A percentile compares a stretch with the other conserved stretches of the same genome.
Conservation (phyloP, 2,329 filamentous ascomycete genomes). For the Penicillium sp. region DNA sequence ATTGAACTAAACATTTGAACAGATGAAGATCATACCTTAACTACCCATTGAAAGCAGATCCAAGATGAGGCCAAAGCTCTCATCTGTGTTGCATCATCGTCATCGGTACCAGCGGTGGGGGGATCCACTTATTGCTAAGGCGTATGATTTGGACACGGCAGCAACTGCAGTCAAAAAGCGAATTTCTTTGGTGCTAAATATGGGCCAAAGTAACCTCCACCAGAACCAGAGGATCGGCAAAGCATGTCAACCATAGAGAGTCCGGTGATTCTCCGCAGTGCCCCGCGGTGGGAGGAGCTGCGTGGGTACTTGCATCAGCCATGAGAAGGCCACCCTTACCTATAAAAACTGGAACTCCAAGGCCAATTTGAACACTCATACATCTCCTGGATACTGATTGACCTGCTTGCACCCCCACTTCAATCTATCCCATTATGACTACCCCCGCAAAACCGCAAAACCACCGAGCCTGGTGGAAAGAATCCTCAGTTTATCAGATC, state of each 20-base stretch:
- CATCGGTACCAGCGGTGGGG: constrained; percentile 20
- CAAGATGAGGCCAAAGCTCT: constrained; percentile 1
- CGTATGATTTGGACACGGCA: constrained; percentile 7
- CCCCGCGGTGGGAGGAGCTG: constrained; percentile 22
- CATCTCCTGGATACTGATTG: neutral
- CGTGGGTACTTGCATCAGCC: constrained; percentile 12
- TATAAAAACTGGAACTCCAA: constrained; percentile 1
- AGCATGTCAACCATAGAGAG: constrained; percentile 8
- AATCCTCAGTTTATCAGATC: constrained; percentile 60
- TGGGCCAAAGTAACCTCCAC: neutral
- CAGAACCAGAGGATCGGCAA: constrained; percentile 7
- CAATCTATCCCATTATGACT: constrained; percentile 11
- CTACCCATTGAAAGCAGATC: neutral
- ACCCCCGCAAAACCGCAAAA: constrained; percentile 14
- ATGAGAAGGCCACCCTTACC: constrained; percentile 5
- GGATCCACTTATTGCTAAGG: constrained; percentile 14
- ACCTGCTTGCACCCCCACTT: neutral
- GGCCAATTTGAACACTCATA: neutral
- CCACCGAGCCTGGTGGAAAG: constrained; percentile 57
- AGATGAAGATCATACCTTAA: neutral
- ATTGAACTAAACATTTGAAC: neutral
- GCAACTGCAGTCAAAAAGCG: neutral
- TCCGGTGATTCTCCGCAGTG: constrained; percentile 21
- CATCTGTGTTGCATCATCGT: constrained; percentile 6
- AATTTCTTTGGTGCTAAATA: neutral